Evolutionary conservation across 495 filamentous ascomycete genomes (phyloP), one percentile per base, ranked within the genome.

Genomic region (Letharia lupina): DNA sequence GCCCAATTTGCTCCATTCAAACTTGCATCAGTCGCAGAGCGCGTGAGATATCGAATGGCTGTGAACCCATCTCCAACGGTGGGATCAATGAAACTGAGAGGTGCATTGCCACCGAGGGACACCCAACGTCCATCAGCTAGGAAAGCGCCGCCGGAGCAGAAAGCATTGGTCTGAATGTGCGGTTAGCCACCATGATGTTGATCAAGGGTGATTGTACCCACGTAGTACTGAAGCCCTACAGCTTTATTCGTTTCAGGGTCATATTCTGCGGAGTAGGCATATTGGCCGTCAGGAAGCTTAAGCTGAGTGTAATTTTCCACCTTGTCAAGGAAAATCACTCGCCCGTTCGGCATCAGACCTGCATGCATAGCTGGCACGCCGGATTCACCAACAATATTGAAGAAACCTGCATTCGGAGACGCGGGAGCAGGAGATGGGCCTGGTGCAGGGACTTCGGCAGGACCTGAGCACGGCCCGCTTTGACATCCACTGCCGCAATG

Each of bases 331-430:
- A 87, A 87, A 28, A 85, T 71, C 8, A 85, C 83, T 41, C 77
- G 75, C 8, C 84, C 85, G 68, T 87, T 86, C 13, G 79, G 80
- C 75, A 86, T 73, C 37, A 87, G 78, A 66, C 75, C 85, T 65
- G 84, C 83, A 66, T 86, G 84, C 85, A 87, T 87, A 15, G 79
- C 85, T 52, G 84, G 83, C 60, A 87, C 85, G 70, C 85, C 85
- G 44, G 82, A 81, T 45, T 79, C 68, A 39, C 84, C 85, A 65
- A 82, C 72, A 10, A 83, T 64, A 3, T 71, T 73, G 69, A 86
- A 82, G 33, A 68, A 61, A 16, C 84, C 85, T 15, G 77, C 74
- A 37, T 77, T 76, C 37, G 70, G 65, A 44, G 66, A 63, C 28
- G 61, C 69, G 18, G 75, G 75, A 52, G 76, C 76, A 16, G 72